A percentile compares a stretch with the other conserved stretches of the same genome.
Conservation (phyloP, 306 rosid genomes). For the Alnus glutinosa region DNA sequence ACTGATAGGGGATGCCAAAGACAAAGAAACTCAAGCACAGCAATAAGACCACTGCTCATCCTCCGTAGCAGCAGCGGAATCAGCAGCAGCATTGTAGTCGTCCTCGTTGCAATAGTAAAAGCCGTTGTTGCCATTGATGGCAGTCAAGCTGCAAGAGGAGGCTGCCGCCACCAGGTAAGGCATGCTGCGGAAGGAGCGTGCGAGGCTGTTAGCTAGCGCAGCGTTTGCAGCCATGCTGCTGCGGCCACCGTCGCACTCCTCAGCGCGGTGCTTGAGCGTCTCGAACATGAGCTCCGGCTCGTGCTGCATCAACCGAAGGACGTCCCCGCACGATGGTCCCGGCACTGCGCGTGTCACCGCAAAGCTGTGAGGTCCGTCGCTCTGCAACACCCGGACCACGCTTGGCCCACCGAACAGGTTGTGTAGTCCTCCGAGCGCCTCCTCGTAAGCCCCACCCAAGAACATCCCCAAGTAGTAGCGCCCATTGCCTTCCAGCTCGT, state of each 20-base stretch:
- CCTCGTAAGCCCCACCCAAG: slow-evolving; percentile 99
- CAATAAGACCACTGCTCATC: slow-evolving; percentile 75
- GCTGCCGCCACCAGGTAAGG: slow-evolving; percentile 52
- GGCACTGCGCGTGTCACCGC: slow-evolving; percentile 81
- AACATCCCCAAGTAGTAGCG: slow-evolving; percentile 93
- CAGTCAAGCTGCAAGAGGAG: slow-evolving; percentile 58
- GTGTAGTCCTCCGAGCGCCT: slow-evolving; percentile 97
- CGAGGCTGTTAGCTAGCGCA: slow-evolving; percentile 47
- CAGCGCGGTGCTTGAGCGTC: slow-evolving; percentile 82
- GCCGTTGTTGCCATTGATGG: slow-evolving; percentile 46
- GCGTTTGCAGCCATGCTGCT: slow-evolving; percentile 30
- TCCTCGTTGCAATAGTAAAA: slow-evolving; percentile 58
- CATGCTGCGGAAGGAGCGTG: slow-evolving; percentile 68
- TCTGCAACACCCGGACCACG: slow-evolving; percentile 82
- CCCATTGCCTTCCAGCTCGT: slow-evolving; percentile 62
- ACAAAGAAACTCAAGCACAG: slow-evolving; percentile 44
- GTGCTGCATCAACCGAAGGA: slow-evolving; percentile 96
- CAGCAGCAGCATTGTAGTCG: slow-evolving; percentile 41
- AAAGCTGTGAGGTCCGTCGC: slow-evolving; percentile 89
- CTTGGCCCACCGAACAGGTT: slow-evolving; percentile 94
- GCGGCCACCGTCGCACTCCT: slow-evolving; percentile 50
- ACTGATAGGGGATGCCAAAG: slow-evolving; percentile 15
- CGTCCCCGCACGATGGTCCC: slow-evolving; percentile 81
- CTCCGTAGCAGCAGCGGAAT: slow-evolving; percentile 37
- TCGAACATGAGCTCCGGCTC: slow-evolving; percentile 98